These are phyloP conservation scores for Corynascus novoguineensis DNA, from an alignment of 495 filamentous ascomycete species.

Conservation along the genomic window DNA sequence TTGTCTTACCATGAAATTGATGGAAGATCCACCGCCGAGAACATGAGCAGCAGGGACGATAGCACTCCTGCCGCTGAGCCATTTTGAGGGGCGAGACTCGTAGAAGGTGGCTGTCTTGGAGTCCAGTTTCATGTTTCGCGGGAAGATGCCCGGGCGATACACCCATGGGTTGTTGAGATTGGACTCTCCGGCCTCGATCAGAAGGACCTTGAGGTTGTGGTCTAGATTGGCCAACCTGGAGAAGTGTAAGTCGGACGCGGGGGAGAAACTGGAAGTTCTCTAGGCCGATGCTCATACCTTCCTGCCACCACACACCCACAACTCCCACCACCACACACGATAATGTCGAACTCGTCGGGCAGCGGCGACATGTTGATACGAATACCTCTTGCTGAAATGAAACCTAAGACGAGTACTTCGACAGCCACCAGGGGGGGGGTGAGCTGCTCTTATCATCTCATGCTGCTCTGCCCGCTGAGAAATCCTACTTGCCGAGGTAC, in stretches of 20 bases:
- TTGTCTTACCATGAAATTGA: slow-evolving; percentile 68
- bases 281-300: slow-evolving; percentile 29
- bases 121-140: slow-evolving; percentile 53
- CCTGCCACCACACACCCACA: slow-evolving; percentile 74
- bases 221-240: slow-evolving; percentile 69
- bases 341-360: slow-evolving; percentile 75
- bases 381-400: neutral
- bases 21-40: slow-evolving; percentile 70
- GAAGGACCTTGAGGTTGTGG: slow-evolving; percentile 70
- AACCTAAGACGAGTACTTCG: too few species aligned
- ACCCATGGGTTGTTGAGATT: slow-evolving; percentile 85
- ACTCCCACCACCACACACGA: slow-evolving; percentile 70
- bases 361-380: slow-evolving; percentile 36
- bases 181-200: slow-evolving; percentile 74
- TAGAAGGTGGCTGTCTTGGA: slow-evolving; percentile 86
- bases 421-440: neutral
- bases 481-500: slow-evolving; percentile 12
- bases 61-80: slow-evolving; percentile 63
- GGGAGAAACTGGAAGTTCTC: neutral
- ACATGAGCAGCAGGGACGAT: slow-evolving; percentile 77
- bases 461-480: neutral
- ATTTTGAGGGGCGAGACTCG: slow-evolving; percentile 67
- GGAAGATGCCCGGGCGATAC: slow-evolving; percentile 72
- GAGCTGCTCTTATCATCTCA: neutral
- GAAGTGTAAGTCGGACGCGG: neutral